Percentiles rank a stretch among this genome's conserved stretches.
phyloP scores from a whole-genome alignment of 1,284 basidiomycete species.

The Leucoagaricus sp. region DNA sequence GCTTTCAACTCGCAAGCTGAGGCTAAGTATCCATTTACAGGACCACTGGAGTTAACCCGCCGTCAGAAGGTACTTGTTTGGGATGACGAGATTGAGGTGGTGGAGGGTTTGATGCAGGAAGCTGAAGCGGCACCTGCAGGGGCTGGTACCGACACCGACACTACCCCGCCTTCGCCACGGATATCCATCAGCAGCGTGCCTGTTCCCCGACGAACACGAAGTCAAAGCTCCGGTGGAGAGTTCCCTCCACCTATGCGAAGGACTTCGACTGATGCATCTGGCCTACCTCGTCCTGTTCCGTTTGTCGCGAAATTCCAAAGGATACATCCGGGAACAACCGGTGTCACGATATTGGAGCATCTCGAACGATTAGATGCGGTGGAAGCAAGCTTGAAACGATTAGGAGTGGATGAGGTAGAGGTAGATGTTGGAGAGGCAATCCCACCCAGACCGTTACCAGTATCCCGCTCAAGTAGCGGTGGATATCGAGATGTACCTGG shows the following conservation, averaged over 20 bases:
- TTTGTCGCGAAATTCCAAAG: constrained; percentile 78
- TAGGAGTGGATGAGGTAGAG: constrained; percentile 54
- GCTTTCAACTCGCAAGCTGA: neutral
- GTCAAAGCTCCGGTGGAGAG: constrained; percentile 59
- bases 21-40: constrained; percentile 35
- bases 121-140: constrained; percentile 20
- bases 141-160: constrained; percentile 15
- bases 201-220: constrained; percentile 55
- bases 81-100: constrained; percentile 83
- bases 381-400: constrained; percentile 72
- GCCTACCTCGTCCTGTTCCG: constrained; percentile 70
- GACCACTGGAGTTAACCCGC: constrained; percentile 83
- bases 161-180: constrained; percentile 50
- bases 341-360: constrained; percentile 79
- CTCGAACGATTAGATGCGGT: constrained; percentile 80
- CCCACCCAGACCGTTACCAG: constrained; percentile 18
- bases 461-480: constrained; percentile 18
- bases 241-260: constrained; percentile 74
- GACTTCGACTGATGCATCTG: constrained; percentile 62
- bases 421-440: constrained; percentile 57
- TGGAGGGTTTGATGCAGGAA: constrained; percentile 54
- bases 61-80: constrained; percentile 78
- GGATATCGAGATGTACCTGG: constrained; percentile 17
- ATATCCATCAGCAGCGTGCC: constrained; percentile 66
- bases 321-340: constrained; percentile 79